Base-by-base conservation (phyloP, 2,329 filamentous ascomycete species). In the Ophidiomyces ophidiicola region DNA sequence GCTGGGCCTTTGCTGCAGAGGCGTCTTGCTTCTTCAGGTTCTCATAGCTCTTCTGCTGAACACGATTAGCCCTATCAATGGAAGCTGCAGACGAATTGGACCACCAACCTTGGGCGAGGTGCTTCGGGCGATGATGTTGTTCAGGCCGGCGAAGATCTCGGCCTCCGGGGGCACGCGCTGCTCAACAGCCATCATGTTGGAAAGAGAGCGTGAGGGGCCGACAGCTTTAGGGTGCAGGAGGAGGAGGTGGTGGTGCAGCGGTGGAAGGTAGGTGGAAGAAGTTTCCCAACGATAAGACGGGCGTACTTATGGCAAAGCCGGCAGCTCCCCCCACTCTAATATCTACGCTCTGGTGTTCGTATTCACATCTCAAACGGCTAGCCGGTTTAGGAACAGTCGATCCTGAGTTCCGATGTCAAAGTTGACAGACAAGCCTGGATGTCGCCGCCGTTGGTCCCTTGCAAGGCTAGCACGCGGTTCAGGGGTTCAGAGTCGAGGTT, bases 91-190 rank as follows among this genome's bases (percentile, higher is more conserved):
- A 5, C 15, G 3, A 11, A 28, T n/a, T 26, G 15, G 12, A 5
- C n/a, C 33, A 44, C 41, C 41, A 30, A 53, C 50, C 44, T 46
- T 43, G 3, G 46, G 44, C 18, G 45, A 49, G 4, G 47, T 48
- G 28, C 45, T 48, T 45, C 44, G 46, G 31, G 48, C 48, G 21
- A 51, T 46, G 31, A 50, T 43, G 32, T 52, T 52, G 36, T 51
- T 51, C 20, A 52, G 43, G 14, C 50, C 48, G 21, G 46, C 36
- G 33, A 44, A 44, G 41, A 47, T 39, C 31, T 45, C 44, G 39
- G 37, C 28, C 32, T 47, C 33, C 10, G 37, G 37, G 3, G 37
- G 37, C 25, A 24, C 11, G 17, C n/a, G n/a, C n/a, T 33, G 29
- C 23, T 33, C 37, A 33, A 39, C 29, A 14, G 37, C 37, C 28